Conservation (phyloP, 208 protist species). For the Wallacemonas sp. region DNA sequence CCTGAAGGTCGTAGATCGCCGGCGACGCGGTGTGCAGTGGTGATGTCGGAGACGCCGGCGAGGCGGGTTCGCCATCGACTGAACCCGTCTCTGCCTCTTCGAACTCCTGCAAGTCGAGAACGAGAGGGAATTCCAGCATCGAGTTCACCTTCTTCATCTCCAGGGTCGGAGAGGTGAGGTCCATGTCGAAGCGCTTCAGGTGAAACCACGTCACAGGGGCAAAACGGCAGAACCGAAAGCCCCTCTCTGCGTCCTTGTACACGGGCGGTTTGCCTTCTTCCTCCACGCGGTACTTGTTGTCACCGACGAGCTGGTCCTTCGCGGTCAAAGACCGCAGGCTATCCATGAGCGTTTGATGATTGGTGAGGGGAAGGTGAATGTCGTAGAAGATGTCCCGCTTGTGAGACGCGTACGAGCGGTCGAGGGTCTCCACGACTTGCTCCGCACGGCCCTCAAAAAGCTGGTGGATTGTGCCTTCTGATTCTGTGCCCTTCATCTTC, state of each 20-base stretch:
- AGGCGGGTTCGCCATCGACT: not conserved
- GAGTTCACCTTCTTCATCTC: conserved; percentile 87
- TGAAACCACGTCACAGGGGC: conserved; percentile 89
- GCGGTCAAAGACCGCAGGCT: conserved; percentile 71
- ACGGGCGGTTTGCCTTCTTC: conserved; percentile 57
- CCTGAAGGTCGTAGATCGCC: conserved; percentile 83
- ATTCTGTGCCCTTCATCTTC: conserved; percentile 87
- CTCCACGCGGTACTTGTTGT: conserved; percentile 93
- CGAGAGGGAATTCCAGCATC: conserved; percentile 74
- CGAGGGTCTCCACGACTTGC: conserved; percentile 84
- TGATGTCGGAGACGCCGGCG: conserved; percentile 33
- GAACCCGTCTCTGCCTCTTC: conserved; percentile 43
- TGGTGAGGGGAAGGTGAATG: conserved; percentile 81
- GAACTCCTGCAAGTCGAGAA: conserved; percentile 57
- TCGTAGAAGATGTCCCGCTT: conserved; percentile 87
- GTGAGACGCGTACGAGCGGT: conserved; percentile 70
- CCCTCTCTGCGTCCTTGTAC: conserved; percentile 89
- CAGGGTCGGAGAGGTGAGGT: conserved; percentile 71
- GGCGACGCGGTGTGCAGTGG: conserved; percentile 35
- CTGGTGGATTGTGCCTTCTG: conserved; percentile 81
- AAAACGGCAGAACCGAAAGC: conserved; percentile 76
- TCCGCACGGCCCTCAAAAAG: conserved; percentile 82
- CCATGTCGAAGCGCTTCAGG: conserved; percentile 92
- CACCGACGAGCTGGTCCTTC: conserved; percentile 82
- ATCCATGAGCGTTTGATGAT: conserved; percentile 58